These are phyloP conservation scores for Iberis pinnata DNA, from an alignment of 345 rosid genomes.

Conservation along the genomic window DNA sequence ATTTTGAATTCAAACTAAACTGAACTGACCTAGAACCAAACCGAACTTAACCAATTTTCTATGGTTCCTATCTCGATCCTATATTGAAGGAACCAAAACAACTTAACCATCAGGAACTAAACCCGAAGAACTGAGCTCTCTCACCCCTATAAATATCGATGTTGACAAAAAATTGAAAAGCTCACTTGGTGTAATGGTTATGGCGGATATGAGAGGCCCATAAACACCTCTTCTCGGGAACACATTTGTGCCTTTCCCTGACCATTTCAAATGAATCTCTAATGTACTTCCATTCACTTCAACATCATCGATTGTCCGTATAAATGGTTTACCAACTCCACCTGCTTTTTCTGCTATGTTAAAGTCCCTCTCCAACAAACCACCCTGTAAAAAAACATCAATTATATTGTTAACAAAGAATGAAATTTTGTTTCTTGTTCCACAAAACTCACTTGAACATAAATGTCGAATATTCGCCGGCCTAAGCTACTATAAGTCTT, in stretches of 20 bases:
- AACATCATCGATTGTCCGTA: slow-evolving; percentile 27
- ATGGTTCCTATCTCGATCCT: too few species aligned
- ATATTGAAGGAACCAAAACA: too few species aligned
- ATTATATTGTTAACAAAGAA: too few species aligned
- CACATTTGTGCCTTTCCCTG: slow-evolving; percentile 69
- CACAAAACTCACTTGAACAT: slow-evolving; percentile 61
- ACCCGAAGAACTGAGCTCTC: too few species aligned
- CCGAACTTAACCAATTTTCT: too few species aligned
- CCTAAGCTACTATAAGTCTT: slow-evolving; percentile 56
- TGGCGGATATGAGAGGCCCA: slow-evolving; percentile 89
- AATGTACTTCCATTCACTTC: slow-evolving; percentile 53
- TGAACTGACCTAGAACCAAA: too few species aligned
- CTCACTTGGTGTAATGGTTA: slow-evolving; percentile 70
- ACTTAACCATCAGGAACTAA: too few species aligned
- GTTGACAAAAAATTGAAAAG: too few species aligned
- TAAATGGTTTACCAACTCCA: slow-evolving; percentile 48
- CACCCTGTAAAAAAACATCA: slow-evolving; percentile 50
- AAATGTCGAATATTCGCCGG: slow-evolving; percentile 59
- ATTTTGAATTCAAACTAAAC: too few species aligned
- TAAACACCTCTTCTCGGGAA: slow-evolving; percentile 61
- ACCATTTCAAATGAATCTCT: slow-evolving; percentile 71
- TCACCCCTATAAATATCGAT: too few species aligned
- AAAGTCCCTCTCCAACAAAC: slow-evolving; percentile 42
- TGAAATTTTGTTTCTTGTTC: not conserved
- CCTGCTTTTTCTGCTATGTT: slow-evolving; percentile 67